A percentile compares a stretch with the other conserved stretches of the same genome.
Evolutionary conservation across 768 basidiomycete species (phyloP).

Genomic region (Termitomyces sp.): DNA sequence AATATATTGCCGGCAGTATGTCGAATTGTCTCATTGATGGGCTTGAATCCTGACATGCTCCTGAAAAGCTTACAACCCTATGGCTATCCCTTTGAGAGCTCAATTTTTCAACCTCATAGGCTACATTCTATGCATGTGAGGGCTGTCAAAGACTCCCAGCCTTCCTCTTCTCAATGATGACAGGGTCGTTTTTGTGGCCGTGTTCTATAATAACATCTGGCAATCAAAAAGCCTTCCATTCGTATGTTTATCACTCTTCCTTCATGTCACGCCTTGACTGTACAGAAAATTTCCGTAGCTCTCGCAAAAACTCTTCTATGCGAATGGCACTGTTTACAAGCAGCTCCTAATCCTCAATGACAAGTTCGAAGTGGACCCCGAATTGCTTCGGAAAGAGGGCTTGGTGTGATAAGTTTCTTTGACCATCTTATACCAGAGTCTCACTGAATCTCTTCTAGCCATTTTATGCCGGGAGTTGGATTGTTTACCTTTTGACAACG

Average conservation of each 20-base stretch:
- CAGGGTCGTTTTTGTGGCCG: constrained; percentile 38
- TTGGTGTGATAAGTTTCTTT: constrained; percentile 19
- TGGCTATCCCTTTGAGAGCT: constrained; percentile 46
- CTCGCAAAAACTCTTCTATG: constrained; percentile 43
- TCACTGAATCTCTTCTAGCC: constrained; percentile 19
- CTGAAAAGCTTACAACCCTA: constrained; percentile 32
- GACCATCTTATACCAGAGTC: not conserved
- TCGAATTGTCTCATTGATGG: not conserved
- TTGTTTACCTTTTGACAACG: constrained; percentile 34
- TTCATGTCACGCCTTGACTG: not conserved
- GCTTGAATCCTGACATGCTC: not conserved
- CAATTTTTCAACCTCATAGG: constrained; percentile 45
- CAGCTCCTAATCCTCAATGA: constrained; percentile 41
- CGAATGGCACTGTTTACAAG: constrained; percentile 41
- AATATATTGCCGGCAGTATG: constrained; percentile 44
- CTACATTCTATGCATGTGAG: constrained; percentile 43
- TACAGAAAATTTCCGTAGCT: constrained; percentile 32
- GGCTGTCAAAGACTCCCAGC: not conserved
- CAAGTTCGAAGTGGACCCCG: constrained; percentile 35
- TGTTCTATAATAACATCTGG: constrained; percentile 54
- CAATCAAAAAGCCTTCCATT: constrained; percentile 30
- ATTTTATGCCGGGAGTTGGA: constrained; percentile 42
- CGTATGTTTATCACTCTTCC: constrained; percentile 13
- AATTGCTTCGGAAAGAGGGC: constrained; percentile 33
- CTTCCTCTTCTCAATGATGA: not conserved